Evolutionary conservation across 1,139 yeast species (phyloP), one percentile per base, ranked within the genome.

Genomic region (Kurtzmaniella natalensis): DNA sequence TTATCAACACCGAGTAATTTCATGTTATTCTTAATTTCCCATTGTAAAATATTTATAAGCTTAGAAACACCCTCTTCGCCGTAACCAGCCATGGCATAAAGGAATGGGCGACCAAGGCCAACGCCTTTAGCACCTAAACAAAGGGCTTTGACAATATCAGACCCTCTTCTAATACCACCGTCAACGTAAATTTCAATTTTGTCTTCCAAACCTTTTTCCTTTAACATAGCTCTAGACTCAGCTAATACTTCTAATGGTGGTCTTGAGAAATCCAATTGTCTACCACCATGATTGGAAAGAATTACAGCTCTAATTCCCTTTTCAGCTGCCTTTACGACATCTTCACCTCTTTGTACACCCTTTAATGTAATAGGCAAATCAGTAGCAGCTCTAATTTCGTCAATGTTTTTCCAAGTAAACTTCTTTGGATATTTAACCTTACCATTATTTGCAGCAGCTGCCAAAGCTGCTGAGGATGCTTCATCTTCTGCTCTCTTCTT

Each of bases 251-350:
- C 69, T 25, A 73, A 51, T 1, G 78, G 70, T 0, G 78, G 62
- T 36, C 64, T 58, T 2, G 75, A 57, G 27, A 59, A 67, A 35
- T 74, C 79, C 36, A 74, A 51, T 37, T 73, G 76, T 37, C 79
- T 57, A n/a, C 79, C 80, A 16, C 79, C 79, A 46, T 73, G 78
- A 43, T 74, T 74, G 8, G 79, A 73, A 21, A 74, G 55, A 9
- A 73, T 64, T 11, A 72, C 70, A 7, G 74, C 80, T 31, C 67
- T 64, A 24, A 65, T 64, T 3, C 67, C 64, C 38, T 64, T 53
- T 35, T 68, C 65, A 3, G 69, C 59, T 0, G 80, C 79, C 33
- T 55, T 45, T 13, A 70, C 51, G 6, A 70, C 72, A 44, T 75
- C 80, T 40, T 72, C 76, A 17, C 60, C 67, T 19, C 72, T 51